Percentiles rank a stretch among this genome's conserved stretches.
Conservation (phyloP, 208 protist species). For the Trypanosoma scelopori region DNA sequence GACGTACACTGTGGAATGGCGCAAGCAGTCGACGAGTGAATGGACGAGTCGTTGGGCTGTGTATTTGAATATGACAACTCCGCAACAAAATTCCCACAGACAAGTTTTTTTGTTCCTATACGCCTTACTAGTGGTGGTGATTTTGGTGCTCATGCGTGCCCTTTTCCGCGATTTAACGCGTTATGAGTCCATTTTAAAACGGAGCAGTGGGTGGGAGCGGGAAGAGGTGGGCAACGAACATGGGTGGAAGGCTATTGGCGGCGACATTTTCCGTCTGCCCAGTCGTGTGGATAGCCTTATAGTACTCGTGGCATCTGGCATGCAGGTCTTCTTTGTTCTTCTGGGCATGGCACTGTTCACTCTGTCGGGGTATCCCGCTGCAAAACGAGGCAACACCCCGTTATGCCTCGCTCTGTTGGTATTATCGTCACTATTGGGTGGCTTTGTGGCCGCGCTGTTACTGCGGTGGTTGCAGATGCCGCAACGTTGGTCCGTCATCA, state of each 20-base stretch:
- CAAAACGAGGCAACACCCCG: conserved; percentile 72
- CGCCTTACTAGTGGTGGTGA: conserved; percentile 91
- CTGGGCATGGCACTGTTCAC: conserved; percentile 62
- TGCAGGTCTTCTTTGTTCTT: conserved; percentile 75
- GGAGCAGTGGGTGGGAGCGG: background rate
- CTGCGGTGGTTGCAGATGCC: conserved; percentile 43
- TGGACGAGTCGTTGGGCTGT: conserved; percentile 93
- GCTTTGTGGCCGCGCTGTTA: conserved; percentile 65
- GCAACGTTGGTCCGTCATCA: conserved; percentile 58
- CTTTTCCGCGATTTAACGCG: conserved; percentile 84
- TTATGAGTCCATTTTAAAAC: conserved; percentile 49
- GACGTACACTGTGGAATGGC: conserved; percentile 46
- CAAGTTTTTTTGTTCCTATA: conserved; percentile 95
- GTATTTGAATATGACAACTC: conserved; percentile 67
- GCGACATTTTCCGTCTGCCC: conserved; percentile 89
- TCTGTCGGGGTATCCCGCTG: conserved; percentile 82
- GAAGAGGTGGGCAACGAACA: conserved; percentile 67
- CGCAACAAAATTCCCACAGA: conserved; percentile 39
- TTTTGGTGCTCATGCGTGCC: conserved; percentile 93
- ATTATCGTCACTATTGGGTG: conserved; percentile 41
- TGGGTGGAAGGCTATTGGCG: conserved; percentile 88
- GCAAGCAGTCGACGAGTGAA: conserved; percentile 32
- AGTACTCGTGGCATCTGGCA: conserved; percentile 70
- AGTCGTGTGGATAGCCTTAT: conserved; percentile 45
- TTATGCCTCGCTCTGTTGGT: conserved; percentile 41